Evolutionary conservation across 192 early-diverging fungal genomes (phyloP), one percentile per base, ranked within the genome.

Genomic region (Podila horticola): DNA sequence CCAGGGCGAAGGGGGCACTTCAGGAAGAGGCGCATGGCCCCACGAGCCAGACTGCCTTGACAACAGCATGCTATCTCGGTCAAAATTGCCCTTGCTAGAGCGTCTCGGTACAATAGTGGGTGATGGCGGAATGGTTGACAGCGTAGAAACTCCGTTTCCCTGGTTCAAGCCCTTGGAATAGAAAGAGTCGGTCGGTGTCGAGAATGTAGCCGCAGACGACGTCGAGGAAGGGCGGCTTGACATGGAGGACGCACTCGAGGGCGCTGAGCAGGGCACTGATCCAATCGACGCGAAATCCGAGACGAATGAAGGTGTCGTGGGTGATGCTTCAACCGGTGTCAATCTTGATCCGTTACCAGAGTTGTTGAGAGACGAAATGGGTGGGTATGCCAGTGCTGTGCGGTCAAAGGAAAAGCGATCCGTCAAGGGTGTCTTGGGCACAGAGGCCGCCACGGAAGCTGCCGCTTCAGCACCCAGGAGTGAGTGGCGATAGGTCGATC

Each of bases 401-500:
- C 15, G 71, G 65, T 52, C 50, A 55, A 72, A 72, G 0, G 71
- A 59, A 36, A 64, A 71, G 19, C 60, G 61, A 33, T 71, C 69
- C 12, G 48, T 55, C 61, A 64, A 26, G 61, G 69, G 69, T 3
- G 69, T 71, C 50, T 36, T 51, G 13, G 61, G 69, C 41, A 62
- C 41, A 12, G 61, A 28, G 34, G 24, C 24, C 0, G 22, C 51
- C 26, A 64, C 29, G 2, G 45, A 20, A 10, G 61, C 69, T 19
- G 60, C 22, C 7, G 60, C 15, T 49, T 62, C 13, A 12, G 59
- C 58, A 8, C 38, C 49, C 48, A 65, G 30, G 8, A 67, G 49
- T 11, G 68, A 59, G 1, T 57, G 64, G 28, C 60, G 20, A 62
- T 65, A 57, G 20, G 68, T 30, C 6, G 75, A 58, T 1, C 75